Evolutionary conservation across 2,329 filamentous ascomycete species (phyloP), one percentile per base, ranked within the genome.

Genomic region (Cercospora sp.): DNA sequence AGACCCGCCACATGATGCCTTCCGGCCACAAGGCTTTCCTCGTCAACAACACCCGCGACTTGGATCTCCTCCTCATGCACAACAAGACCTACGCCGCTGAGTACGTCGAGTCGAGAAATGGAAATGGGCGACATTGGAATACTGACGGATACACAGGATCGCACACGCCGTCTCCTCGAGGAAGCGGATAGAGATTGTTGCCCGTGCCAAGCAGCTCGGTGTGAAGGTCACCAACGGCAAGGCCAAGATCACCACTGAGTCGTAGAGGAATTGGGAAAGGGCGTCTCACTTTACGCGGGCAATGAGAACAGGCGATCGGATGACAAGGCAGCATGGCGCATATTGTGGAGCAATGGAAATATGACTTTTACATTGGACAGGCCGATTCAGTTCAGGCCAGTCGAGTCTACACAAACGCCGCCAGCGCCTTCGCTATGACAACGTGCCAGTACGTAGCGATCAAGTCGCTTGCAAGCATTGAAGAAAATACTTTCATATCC

Each of bases 161-260:
- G 92, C 91, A 83, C 93, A 97, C 88, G 91, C 92, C 84, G 95
- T 99, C 83, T 99, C 95, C 73, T 97, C 95, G 82, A 89, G 94
- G 85, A 99, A 99, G 92, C 90, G 95, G 85, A 90, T 99, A 85
- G 94, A 97, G 81, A 99, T 99, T 85, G 90, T 99, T 80, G 88
- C 92, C 81, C 92, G 94, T 84, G 95, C 95, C 76, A 98, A 98
- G 92, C 91, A 97, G 85, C 87, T 99, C 81, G 93, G 94, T 82
- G 95, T 99, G 83, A 99, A 99, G 92, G 94, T 99, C 84, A 99
- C 95, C 82, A 99, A 99, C 89, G 85, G 92, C 85, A 97, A 97
- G 92, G 95, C 94, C 82, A 96, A 94, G 89, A 91, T 99, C 84
- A 97, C 94, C 79, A 97, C 93, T 79, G 95, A 99, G 90, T 86